Evolutionary conservation across 2,329 filamentous ascomycete genomes (phyloP).

Genomic region (Sarocladium brachiariae): DNA sequence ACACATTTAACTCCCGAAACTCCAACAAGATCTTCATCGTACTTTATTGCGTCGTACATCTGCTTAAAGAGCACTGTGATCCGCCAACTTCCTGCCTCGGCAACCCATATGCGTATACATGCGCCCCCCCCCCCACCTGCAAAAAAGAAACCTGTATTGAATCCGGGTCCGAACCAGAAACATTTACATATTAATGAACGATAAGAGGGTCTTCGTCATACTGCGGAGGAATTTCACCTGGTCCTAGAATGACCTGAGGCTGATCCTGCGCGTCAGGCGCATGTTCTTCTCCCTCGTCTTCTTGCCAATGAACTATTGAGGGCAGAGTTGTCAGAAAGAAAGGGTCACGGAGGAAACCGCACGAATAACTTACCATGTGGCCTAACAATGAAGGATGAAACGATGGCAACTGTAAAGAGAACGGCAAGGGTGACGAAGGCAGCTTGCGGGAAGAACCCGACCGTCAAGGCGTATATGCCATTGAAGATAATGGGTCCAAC

Average conservation of each 20-base stretch:
- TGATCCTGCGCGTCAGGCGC: slow-evolving; percentile 20
- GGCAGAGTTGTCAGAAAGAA: background rate
- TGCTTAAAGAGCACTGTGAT: background rate
- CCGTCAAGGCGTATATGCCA: slow-evolving; percentile 75
- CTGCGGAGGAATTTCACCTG: background rate
- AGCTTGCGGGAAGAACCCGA: slow-evolving; percentile 69
- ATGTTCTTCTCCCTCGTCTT: slow-evolving; percentile 15
- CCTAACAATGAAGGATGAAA: slow-evolving; percentile 62
- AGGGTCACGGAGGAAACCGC: background rate
- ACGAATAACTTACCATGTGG: slow-evolving; percentile 59
- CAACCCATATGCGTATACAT: too few relatives aligned
- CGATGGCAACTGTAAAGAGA: slow-evolving; percentile 60
- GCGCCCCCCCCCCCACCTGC: too few relatives aligned
- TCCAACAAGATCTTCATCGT: too few relatives aligned
- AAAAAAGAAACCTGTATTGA: too few relatives aligned
- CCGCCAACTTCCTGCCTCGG: background rate
- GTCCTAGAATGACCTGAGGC: background rate
- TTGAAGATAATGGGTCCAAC: slow-evolving; percentile 79
- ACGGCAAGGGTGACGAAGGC: slow-evolving; percentile 70
- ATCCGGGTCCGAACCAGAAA: too few relatives aligned
- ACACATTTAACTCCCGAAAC: too few relatives aligned
- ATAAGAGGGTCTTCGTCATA: slow-evolving; percentile 5
- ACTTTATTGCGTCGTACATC: background rate
- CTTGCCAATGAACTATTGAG: slow-evolving; percentile 27
- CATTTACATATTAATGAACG: background rate